Conservation (phyloP, 768 basidiomycete species). For the Sistotremastrum niveocremeum region DNA sequence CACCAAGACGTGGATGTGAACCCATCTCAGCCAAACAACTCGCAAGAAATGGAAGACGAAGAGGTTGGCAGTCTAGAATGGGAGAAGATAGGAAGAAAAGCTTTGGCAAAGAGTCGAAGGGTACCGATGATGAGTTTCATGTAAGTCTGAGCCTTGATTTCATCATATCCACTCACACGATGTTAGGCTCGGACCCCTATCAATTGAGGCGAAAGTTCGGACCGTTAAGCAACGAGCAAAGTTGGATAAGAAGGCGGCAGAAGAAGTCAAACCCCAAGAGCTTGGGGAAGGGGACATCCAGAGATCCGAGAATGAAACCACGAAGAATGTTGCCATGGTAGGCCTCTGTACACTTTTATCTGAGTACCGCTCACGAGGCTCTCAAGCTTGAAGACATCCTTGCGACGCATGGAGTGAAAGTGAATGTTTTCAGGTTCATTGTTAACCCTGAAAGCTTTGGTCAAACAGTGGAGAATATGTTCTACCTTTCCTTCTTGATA, state of each 20-base stretch:
- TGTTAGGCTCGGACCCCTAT: slow-evolving; percentile 84
- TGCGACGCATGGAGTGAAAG: slow-evolving; percentile 25
- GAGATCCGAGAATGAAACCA: slow-evolving; percentile 78
- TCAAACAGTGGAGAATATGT: slow-evolving; percentile 93
- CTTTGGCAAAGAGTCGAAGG: slow-evolving; percentile 65
- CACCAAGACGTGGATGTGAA: slow-evolving; percentile 29
- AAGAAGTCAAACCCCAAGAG: slow-evolving; percentile 62
- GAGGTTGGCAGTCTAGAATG: slow-evolving; percentile 47
- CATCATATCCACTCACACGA: not conserved
- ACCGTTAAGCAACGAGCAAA: slow-evolving; percentile 42
- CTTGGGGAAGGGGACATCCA: slow-evolving; percentile 72
- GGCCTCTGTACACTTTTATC: slow-evolving; percentile 12
- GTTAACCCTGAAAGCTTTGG: slow-evolving; percentile 85
- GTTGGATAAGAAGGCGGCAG: slow-evolving; percentile 58
- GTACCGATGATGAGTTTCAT: slow-evolving; percentile 81
- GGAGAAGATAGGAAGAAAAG: slow-evolving; percentile 77
- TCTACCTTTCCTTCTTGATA: slow-evolving; percentile 89
- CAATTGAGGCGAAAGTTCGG: slow-evolving; percentile 74
- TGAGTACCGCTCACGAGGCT: not conserved
- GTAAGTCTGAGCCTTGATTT: slow-evolving; percentile 29
- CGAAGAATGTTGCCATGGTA: slow-evolving; percentile 69
- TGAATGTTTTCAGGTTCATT: slow-evolving; percentile 79
- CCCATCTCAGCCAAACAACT: slow-evolving; percentile 27
- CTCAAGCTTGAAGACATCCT: slow-evolving; percentile 52
- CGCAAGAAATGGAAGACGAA: slow-evolving; percentile 30